Conservation (phyloP, 2,329 filamentous ascomycete species). For the Trichoderma sp. region DNA sequence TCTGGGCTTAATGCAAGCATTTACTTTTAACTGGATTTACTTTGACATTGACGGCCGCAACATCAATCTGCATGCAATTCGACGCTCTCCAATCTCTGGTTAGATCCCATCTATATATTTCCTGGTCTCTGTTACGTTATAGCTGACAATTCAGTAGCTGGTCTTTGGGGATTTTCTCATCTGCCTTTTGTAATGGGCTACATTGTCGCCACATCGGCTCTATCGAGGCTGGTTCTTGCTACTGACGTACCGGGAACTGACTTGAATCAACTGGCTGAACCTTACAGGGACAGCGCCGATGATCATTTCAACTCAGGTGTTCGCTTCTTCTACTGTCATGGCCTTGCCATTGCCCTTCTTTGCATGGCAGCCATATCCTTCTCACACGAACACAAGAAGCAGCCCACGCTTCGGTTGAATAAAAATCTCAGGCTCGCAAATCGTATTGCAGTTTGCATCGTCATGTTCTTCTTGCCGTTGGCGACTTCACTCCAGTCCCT, state of each 20-base stretch:
- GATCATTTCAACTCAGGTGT: slow-evolving; percentile 54
- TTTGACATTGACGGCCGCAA: slow-evolving; percentile 63
- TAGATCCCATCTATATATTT: slow-evolving; percentile 25
- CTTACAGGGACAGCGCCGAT: slow-evolving; percentile 53
- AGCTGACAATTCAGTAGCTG: slow-evolving; percentile 38
- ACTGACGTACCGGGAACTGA: slow-evolving; percentile 55
- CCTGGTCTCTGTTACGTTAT: neutral
- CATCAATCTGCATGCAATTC: slow-evolving; percentile 62
- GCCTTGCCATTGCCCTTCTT: slow-evolving; percentile 56
- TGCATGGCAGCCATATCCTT: slow-evolving; percentile 58
- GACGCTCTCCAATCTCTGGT: slow-evolving; percentile 50
- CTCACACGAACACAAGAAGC: slow-evolving; percentile 57
- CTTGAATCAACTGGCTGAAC: slow-evolving; percentile 50
- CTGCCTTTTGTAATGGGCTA: slow-evolving; percentile 65
- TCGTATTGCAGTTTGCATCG: slow-evolving; percentile 50
- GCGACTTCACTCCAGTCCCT: slow-evolving; percentile 50
- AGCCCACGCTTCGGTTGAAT: slow-evolving; percentile 49
- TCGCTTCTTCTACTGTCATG: slow-evolving; percentile 66
- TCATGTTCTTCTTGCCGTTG: slow-evolving; percentile 58
- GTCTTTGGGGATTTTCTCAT: slow-evolving; percentile 58
- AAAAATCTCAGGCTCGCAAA: slow-evolving; percentile 55
- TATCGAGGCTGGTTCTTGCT: slow-evolving; percentile 60
- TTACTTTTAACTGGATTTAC: slow-evolving; percentile 64
- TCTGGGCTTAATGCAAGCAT: slow-evolving; percentile 58
- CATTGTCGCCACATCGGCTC: slow-evolving; percentile 58